phyloP scores from a whole-genome alignment of 768 basidiomycete species.

The Leccinum disarticulatum region DNA sequence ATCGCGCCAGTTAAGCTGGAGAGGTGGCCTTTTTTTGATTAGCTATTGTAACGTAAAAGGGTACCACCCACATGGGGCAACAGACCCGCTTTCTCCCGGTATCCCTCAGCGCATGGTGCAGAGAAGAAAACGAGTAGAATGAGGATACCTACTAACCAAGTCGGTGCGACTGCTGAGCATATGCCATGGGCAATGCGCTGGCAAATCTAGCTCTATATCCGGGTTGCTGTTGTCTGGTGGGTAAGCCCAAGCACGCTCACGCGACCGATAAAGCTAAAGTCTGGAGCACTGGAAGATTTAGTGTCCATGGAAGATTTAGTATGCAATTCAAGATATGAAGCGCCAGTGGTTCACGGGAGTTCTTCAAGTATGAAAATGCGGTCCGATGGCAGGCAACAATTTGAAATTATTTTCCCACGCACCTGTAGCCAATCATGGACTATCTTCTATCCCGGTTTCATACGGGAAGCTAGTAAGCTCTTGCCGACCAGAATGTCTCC shows the following conservation, averaged over 20 bases:
- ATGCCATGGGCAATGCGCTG: background rate
- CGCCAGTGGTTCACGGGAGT: too few species aligned
- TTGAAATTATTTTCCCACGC: too few species aligned
- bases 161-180: background rate
- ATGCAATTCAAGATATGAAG: background rate
- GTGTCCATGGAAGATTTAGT: background rate
- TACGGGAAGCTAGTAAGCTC: too few species aligned
- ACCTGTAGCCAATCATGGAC: too few species aligned
- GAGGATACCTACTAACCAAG: background rate
- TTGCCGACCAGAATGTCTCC: too few species aligned
- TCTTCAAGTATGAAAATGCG: too few species aligned
- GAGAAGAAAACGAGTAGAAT: background rate
- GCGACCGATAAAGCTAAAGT: background rate
- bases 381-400: too few species aligned
- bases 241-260: background rate
- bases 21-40: background rate
- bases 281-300: background rate
- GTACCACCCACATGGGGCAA: background rate
- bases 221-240: background rate
- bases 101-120: background rate
- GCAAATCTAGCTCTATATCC: background rate
- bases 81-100: background rate
- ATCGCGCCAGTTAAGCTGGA: background rate
- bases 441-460: too few species aligned
- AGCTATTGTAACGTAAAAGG: background rate